Base-by-base conservation (phyloP, 345 rosid species). In the Eucalyptus microcorys region DNA sequence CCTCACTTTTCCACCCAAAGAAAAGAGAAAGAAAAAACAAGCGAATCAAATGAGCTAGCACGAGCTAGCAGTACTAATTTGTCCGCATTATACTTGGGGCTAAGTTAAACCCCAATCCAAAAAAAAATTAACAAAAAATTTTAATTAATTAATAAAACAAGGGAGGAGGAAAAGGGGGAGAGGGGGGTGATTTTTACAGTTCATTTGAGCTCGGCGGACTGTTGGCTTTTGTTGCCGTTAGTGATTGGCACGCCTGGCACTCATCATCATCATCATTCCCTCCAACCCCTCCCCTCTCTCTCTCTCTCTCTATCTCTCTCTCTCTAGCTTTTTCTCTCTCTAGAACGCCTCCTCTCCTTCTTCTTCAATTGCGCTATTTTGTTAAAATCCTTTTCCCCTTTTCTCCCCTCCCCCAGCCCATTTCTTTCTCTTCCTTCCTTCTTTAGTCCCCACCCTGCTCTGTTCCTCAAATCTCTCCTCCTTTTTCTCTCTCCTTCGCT, bases 161-260 rank as follows among this genome's bases (percentile, higher is more conserved):
- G 32, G 14, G 3, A 59, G n/a, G 30, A 59, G n/a, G 13, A 7
- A 11, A 11, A 27, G n/a, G 30, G 0, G 27, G 12, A 2, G 7
- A 9, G 15, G 21, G 76, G 27, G 7, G 47, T 12, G 83, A 76
- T 37, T 80, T 81, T 85, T 53, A 61, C 81, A 71, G 81, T 86
- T 32, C 49, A 80, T 79, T 24, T 37, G 86, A 47, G 89, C 81
- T 76, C 83, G 24, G 47, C 83, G 15, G 61, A 49, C 42, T 91
- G 91, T 76, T 89, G 90, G 91, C 88, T 90, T 92, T 87, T 89
- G 93, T 92, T 93, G 95, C 97, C 92, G 94, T 96, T 97, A 94
- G 99, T 96, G 98, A 94, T 94, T 90, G 94, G 97, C 99, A 96
- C 99, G 98, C 95, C 98, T 96, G 97, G 96, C 97, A 95, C 83